phyloP scores from a whole-genome alignment of 192 early-diverging fungal species.

The Kickxella alabastrina region DNA sequence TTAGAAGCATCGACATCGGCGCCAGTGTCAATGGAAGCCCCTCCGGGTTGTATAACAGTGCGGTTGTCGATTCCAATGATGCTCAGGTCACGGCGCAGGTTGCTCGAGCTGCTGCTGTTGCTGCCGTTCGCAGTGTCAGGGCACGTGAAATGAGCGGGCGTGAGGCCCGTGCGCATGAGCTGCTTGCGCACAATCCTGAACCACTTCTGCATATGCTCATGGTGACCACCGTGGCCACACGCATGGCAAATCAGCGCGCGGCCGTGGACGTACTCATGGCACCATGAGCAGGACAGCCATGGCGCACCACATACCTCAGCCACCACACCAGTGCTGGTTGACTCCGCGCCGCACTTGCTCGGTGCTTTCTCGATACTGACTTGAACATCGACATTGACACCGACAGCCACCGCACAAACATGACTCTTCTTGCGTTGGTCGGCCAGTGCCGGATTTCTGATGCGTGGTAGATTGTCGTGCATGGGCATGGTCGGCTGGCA shows the following conservation, averaged over 20 bases:
- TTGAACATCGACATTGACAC: background rate
- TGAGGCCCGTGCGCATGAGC: conserved; percentile 22
- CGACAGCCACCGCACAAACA: no score
- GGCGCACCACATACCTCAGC: conserved; percentile 17
- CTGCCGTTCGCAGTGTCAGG: conserved; percentile 2
- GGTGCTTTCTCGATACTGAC: background rate
- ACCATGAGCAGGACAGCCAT: conserved; percentile 46
- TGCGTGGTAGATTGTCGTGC: conserved; percentile 33
- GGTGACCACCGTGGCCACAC: conserved; percentile 50
- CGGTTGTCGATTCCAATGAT: background rate
- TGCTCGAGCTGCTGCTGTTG: conserved; percentile 29
- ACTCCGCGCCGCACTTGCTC: background rate
- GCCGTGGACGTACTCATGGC: conserved; percentile 49
- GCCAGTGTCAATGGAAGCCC: background rate
- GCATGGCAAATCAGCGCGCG: conserved; percentile 47
- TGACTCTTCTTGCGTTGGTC: background rate
- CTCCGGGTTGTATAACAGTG: background rate
- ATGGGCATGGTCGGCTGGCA: conserved; percentile 35
- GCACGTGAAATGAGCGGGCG: conserved; percentile 8
- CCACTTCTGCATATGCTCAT: conserved; percentile 49
- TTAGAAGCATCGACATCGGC: background rate
- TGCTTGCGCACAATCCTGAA: conserved; percentile 32
- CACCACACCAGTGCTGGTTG: background rate
- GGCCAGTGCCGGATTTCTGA: conserved; percentile 10
- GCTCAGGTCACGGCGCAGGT: conserved; percentile 3